Evolutionary conservation across 768 basidiomycete species (phyloP).

Genomic region (Aureoboletus auriporus): DNA sequence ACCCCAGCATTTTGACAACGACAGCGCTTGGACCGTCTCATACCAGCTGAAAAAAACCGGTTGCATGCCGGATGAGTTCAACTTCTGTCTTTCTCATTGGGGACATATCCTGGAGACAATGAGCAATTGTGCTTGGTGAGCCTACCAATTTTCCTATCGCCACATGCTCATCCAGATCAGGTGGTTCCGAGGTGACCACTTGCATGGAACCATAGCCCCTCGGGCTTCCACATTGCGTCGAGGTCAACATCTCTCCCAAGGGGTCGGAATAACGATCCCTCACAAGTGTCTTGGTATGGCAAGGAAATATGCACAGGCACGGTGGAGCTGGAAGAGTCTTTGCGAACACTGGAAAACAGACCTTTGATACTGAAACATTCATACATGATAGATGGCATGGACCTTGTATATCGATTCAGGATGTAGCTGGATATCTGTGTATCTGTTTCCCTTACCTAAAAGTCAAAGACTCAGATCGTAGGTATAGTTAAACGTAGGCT

Average conservation of each 20-base stretch:
- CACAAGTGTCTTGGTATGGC: slow-evolving; percentile 3
- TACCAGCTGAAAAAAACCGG: slow-evolving; percentile 7
- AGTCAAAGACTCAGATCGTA: too few species aligned
- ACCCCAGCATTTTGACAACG: slow-evolving; percentile 1
- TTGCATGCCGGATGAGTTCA: slow-evolving; percentile 1
- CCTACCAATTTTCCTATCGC: too few species aligned
- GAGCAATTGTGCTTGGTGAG: slow-evolving; percentile 7
- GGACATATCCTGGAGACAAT: background rate
- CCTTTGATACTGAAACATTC: too few species aligned
- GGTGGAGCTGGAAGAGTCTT: background rate
- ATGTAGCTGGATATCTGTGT: background rate
- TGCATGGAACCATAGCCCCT: slow-evolving; percentile 10
- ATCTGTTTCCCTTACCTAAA: too few species aligned
- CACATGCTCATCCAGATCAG: background rate
- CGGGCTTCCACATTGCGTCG: background rate
- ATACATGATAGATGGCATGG: too few species aligned
- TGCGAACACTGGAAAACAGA: slow-evolving; percentile 2
- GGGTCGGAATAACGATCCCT: slow-evolving; percentile 1
- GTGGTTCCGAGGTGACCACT: slow-evolving; percentile 11
- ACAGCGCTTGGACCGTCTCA: background rate
- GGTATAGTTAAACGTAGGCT: too few species aligned
- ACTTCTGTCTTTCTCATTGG: slow-evolving; percentile 3
- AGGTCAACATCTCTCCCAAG: slow-evolving; percentile 3
- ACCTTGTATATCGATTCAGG: too few species aligned
- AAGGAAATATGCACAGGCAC: slow-evolving; percentile 5